Base-by-base conservation (phyloP, 108 stramenopile genomes). In the Discostella pseudostelligera region DNA sequence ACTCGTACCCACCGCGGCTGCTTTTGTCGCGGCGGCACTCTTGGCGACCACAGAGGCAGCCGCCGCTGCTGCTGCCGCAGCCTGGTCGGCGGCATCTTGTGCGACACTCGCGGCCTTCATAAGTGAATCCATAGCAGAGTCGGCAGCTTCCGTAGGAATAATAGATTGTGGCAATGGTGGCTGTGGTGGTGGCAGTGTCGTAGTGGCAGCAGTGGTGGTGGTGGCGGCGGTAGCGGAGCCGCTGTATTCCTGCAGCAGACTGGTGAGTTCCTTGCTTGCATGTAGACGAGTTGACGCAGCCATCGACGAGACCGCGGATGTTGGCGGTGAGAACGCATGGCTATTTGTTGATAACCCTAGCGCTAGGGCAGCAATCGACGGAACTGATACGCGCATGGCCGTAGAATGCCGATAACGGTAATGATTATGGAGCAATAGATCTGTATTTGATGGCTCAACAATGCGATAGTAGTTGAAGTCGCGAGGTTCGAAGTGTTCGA, bases 161-260 rank as follows among this genome's bases (percentile, higher is more conserved):
- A 32, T 32, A 3, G 32, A 5, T 32, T 32, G 32, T 3, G 2
- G 66, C 66, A 5, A 37, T 56, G 5, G 13, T 40, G 20, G 60
- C 60, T 0, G 66, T 65, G 20, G 59, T 59, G 6, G 21, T 62
- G 17, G 59, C 25, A 36, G 46, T n/a, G 9, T 39, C 1, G 35
- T 58, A 32, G 45, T 25, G 22, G 55, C 32, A 3, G 28, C 20
- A 1, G 47, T 37, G n/a, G n/a, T n/a, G n/a, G n/a, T n/a, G 0
- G 37, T 9, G 39, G 39, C 22, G 26, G 25, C 37, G 16, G 70
- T 19, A 21, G 57, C 28, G 13, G 49, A 49, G 51, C 53, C 72
- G 19, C 59, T 61, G 62, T 75, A 75, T 57, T 75, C 74, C 19
- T 35, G 50, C 53, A 75, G 44, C 24, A 75, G 40, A 32, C 67